Percentiles rank a stretch among this genome's conserved stretches.
These are phyloP conservation scores for Retiboletus fuscus DNA, from an alignment of 1,284 basidiomycete species.

Conservation along the genomic window DNA sequence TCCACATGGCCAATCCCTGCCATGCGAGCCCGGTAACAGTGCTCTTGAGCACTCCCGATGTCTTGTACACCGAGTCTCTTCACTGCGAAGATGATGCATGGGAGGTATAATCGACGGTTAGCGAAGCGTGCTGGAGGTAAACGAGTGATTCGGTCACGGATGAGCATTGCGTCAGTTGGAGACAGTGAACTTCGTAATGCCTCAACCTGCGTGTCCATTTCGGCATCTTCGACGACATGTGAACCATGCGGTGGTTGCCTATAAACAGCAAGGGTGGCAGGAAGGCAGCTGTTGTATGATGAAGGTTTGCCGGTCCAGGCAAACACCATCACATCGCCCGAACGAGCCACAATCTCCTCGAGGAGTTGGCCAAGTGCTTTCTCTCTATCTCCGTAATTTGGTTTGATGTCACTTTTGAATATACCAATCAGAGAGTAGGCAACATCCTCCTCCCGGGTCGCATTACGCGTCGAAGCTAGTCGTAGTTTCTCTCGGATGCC, in stretches of 20 bases:
- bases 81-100: not conserved
- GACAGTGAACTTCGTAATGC: not conserved
- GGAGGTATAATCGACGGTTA: not conserved
- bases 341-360: slow-evolving; percentile 26
- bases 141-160: no score
- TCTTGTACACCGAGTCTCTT: not conserved
- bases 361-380: slow-evolving; percentile 29
- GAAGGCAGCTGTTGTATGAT: no score
- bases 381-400: slow-evolving; percentile 29
- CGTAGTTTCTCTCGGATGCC: no score
- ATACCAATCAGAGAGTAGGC: not conserved
- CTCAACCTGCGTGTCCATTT: not conserved
- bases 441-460: no score
- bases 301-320: no score
- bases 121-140: not conserved
- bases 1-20: not conserved
- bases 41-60: not conserved
- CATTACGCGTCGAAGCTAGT: no score
- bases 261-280: not conserved
- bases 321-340: slow-evolving; percentile 24
- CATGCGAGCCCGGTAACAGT: not conserved
- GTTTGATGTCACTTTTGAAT: not conserved
- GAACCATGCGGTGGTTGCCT: not conserved
- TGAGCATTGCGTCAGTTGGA: not conserved
- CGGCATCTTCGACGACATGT: not conserved